Conservation (phyloP, 805 yeast species). For the Nakazawaea pomicola region DNA sequence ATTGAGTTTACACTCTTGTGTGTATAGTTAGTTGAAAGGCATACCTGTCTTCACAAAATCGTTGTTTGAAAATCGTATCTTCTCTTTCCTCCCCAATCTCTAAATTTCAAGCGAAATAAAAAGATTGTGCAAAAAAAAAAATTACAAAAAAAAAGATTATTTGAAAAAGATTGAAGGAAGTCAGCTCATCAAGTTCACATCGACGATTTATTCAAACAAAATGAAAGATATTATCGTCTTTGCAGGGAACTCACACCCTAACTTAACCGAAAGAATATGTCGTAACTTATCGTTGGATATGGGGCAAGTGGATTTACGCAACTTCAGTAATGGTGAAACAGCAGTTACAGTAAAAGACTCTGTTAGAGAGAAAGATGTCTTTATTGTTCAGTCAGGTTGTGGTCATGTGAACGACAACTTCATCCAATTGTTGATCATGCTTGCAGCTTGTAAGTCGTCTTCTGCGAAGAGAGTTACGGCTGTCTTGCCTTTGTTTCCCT, state of each 20-base stretch:
- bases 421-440: constrained; percentile 74
- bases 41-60: no score
- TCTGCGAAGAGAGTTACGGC: constrained; percentile 87
- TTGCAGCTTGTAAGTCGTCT: constrained; percentile 91
- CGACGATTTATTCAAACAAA: neutral
- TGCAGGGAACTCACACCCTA: constrained; percentile 89
- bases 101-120: no score
- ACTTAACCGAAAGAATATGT: constrained; percentile 70
- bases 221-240: constrained; percentile 86
- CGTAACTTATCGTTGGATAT: constrained; percentile 67
- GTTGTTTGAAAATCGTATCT: no score
- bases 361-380: constrained; percentile 95
- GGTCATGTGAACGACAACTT: constrained; percentile 86
- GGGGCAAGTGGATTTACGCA: constrained; percentile 60
- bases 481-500: constrained; percentile 90
- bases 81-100: no score
- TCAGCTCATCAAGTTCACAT: neutral
- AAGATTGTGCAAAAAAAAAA: neutral
- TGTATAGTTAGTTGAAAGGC: no score
- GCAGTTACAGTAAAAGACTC: constrained; percentile 81
- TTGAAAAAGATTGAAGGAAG: neutral
- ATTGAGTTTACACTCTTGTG: no score
- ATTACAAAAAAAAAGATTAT: constrained; percentile 1
- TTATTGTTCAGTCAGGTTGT: constrained; percentile 80
- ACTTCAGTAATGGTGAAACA: constrained; percentile 90